Evolutionary conservation across 441 rosid genomes (phyloP).

Genomic region (Pelargonium australe): DNA sequence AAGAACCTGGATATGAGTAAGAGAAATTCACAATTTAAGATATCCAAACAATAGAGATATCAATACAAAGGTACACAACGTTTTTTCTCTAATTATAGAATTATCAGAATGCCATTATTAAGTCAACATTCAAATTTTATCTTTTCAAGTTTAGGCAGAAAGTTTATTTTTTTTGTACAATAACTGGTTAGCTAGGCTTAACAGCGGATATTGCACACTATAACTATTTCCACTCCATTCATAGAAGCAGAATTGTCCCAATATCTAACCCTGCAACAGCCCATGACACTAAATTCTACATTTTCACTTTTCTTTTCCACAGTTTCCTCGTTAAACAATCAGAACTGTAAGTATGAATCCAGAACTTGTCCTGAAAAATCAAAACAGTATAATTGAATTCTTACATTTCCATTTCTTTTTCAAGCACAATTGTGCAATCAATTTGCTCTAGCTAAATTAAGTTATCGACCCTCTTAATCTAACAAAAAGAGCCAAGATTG

Average conservation of each 20-base stretch:
- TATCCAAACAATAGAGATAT: constrained; percentile 22
- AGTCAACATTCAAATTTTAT: neutral
- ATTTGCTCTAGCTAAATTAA: constrained; percentile 8
- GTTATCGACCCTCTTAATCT: neutral
- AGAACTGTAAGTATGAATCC: neutral
- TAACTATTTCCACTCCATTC: neutral
- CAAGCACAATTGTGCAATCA: neutral
- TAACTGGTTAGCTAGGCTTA: neutral
- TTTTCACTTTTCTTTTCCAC: neutral
- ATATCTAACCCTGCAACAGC: neutral
- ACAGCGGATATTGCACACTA: neutral
- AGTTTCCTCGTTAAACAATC: neutral
- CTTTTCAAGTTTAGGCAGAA: neutral
- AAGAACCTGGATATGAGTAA: constrained; percentile 93
- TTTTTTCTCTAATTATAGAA: neutral
- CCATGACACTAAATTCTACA: constrained; percentile 1
- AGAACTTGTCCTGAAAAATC: neutral
- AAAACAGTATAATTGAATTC: neutral
- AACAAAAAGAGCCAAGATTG: neutral
- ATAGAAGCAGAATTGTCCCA: neutral
- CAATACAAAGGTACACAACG: constrained; percentile 9
- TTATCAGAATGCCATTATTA: neutral
- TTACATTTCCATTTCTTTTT: neutral
- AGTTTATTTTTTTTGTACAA: neutral
- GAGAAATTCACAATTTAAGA: constrained; percentile 37